Base-by-base conservation (phyloP, 2,329 filamentous ascomycete genomes). In the Penicillium nordicum region DNA sequence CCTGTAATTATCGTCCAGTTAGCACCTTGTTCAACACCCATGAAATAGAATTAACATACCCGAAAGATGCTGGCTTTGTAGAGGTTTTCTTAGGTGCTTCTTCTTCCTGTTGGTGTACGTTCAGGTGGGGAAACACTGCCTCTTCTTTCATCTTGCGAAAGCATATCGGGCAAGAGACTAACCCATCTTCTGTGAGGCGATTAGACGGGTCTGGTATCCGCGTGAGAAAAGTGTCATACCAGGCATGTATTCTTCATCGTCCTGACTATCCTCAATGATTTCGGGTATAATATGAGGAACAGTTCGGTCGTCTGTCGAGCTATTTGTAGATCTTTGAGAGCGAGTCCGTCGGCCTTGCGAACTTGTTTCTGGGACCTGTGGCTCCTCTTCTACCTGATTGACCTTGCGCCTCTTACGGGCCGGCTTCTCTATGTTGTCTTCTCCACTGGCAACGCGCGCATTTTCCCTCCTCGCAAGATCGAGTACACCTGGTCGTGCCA, bases 111-210 rank as follows among this genome's bases (percentile, higher is more conserved):
- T 69, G 38, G 79, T 82, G 69, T 77, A 92, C 8, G 78, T 82
- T 72, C 96, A 97, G 76, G 74, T 97, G 94, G n/a, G 79, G 74
- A 65, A 90, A 92, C 4, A 97, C 90, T 53, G 82, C 80, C 62
- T 83, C 83, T 49, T 87, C 83, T 72, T 94, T 95, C 88, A 97
- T 96, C 49, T 86, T 83, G 65, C 78, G 81, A 48, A 79, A 78
- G 71, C 94, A 99, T 18, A 93, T 88, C 0, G 94, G 94, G 70
- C 94, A 99, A 40, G 84, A 80, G 1, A 92, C 89, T 14, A 94
- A 78, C 3, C 90, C 91, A 64, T 94, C 89, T 29, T 88, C 86
- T 80, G 69, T 6, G 25, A 50, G 16, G 58, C 58, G 25, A 56
- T 67, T 62, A 65, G 64, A 57, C 29, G 18, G 32, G 37, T 38